Conservation (phyloP, 2,329 filamentous ascomycete genomes). For the Bipolaris victoriae region DNA sequence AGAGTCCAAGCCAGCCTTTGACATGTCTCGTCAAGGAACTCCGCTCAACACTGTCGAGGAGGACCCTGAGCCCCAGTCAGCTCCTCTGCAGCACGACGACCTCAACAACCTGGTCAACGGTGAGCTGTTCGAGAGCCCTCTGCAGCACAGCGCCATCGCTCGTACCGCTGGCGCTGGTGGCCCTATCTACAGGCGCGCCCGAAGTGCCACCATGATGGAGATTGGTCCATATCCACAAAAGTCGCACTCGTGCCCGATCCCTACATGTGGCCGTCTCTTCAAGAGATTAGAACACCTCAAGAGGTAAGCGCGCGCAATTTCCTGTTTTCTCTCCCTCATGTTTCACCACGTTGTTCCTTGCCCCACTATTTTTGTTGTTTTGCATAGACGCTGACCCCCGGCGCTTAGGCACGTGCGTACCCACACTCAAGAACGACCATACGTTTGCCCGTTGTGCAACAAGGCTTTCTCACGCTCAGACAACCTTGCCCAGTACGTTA, state of each 20-base stretch:
- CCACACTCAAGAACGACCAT: slow-evolving; percentile 98
- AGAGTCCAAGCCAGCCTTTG: slow-evolving; percentile 74
- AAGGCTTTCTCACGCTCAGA: slow-evolving; percentile 98
- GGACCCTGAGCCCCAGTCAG: slow-evolving; percentile 76
- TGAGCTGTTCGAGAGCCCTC: slow-evolving; percentile 50
- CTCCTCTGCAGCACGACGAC: slow-evolving; percentile 72
- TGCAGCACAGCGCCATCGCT: slow-evolving; percentile 64
- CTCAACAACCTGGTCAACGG: slow-evolving; percentile 57
- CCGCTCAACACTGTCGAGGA: slow-evolving; percentile 84
- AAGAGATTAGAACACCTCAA: slow-evolving; percentile 99
- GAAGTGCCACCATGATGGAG: slow-evolving; percentile 96
- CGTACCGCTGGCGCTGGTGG: slow-evolving; percentile 67
- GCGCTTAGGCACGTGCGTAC: slow-evolving; percentile 90
- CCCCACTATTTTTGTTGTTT: slow-evolving; percentile 33
- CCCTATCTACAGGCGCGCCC: slow-evolving; percentile 83
- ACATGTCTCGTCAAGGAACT: slow-evolving; percentile 89
- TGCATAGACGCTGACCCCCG: slow-evolving; percentile 57
- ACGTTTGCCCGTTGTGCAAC: slow-evolving; percentile 96
- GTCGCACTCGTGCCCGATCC: slow-evolving; percentile 98
- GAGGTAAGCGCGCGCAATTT: slow-evolving; percentile 72
- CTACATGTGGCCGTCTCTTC: slow-evolving; percentile 94
- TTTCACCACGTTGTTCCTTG: slow-evolving; percentile 14
- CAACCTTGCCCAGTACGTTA: slow-evolving; percentile 91
- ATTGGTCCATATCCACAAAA: slow-evolving; percentile 96
- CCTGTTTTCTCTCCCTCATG: slow-evolving; percentile 19